phyloP scores from a whole-genome alignment of 768 basidiomycete species.

The Pisolithus marmoratus region DNA sequence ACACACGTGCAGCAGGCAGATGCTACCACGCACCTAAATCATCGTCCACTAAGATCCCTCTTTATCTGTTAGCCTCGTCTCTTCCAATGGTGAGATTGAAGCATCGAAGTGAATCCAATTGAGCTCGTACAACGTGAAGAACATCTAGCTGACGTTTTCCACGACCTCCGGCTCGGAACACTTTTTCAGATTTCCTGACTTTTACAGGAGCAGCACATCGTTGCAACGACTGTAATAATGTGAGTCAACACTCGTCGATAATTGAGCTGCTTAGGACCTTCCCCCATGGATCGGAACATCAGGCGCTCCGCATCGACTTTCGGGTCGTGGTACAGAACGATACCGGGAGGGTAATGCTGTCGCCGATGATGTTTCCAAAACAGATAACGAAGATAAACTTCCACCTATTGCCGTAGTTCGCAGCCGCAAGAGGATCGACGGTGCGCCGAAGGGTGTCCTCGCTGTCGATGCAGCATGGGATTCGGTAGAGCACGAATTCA shows the following conservation, averaged over 20 bases:
- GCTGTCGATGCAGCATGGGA: constrained; percentile 94
- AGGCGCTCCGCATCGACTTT: constrained; percentile 87
- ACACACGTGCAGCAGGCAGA: too few species aligned
- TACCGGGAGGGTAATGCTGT: constrained; percentile 86
- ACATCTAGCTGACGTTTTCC: constrained; percentile 94
- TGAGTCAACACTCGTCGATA: constrained; percentile 92
- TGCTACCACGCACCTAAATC: too few species aligned
- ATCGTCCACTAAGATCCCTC: too few species aligned
- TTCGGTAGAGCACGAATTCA: constrained; percentile 90
- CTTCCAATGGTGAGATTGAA: constrained; percentile 89
- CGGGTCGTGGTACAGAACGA: constrained; percentile 90
- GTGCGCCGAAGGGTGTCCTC: constrained; percentile 90
- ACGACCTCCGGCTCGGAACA: constrained; percentile 84
- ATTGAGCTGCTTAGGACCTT: too few species aligned
- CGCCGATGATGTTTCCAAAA: constrained; percentile 95
- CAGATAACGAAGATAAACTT: constrained; percentile 92
- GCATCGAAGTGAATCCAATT: constrained; percentile 93
- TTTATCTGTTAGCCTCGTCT: too few species aligned
- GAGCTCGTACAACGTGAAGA: too few species aligned
- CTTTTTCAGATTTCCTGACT: constrained; percentile 91
- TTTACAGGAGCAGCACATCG: constrained; percentile 66
- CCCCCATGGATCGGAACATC: constrained; percentile 83
- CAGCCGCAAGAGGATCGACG: constrained; percentile 82
- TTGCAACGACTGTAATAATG: background rate
- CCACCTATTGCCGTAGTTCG: constrained; percentile 93